Evolutionary conservation across 2,329 filamentous ascomycete species (phyloP).

Genomic region (Trichothecium roseum): DNA sequence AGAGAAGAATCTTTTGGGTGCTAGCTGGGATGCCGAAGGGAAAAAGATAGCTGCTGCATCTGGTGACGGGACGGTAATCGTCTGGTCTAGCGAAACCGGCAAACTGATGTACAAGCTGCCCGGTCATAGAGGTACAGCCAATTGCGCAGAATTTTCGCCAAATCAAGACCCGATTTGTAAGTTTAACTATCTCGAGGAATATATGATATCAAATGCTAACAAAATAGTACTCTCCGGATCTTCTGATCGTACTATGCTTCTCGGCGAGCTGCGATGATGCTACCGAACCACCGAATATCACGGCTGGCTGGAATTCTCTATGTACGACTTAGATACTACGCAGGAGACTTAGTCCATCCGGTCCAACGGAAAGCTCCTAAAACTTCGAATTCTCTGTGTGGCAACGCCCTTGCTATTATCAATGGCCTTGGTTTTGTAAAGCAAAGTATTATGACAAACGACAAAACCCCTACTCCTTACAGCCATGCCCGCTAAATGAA

Average conservation of each 20-base stretch:
- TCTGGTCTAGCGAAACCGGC: constrained; percentile 83
- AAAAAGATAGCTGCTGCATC: constrained; percentile 83
- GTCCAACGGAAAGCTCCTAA: too few species aligned
- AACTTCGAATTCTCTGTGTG: too few species aligned
- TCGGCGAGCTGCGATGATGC: constrained; percentile 64
- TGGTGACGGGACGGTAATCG: constrained; percentile 79
- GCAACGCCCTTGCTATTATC: too few species aligned
- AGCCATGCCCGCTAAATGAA: too few species aligned
- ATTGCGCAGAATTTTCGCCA: constrained; percentile 86
- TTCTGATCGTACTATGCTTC: constrained; percentile 75
- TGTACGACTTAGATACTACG: too few species aligned
- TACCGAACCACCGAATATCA: constrained; percentile 18
- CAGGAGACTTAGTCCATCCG: too few species aligned
- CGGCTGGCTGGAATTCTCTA: too few species aligned
- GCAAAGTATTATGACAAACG: too few species aligned
- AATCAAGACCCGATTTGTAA: constrained; percentile 77
- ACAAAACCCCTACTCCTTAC: too few species aligned
- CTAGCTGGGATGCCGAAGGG: constrained; percentile 81
- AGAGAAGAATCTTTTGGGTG: constrained; percentile 84
- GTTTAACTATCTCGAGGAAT: constrained; percentile 23
- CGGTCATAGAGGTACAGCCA: constrained; percentile 90
- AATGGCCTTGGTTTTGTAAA: too few species aligned
- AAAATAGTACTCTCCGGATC: constrained; percentile 71
- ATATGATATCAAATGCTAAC: constrained; percentile 20
- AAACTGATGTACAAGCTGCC: constrained; percentile 92